Conservation (phyloP, 1,284 basidiomycete genomes). For the Caloboletus firmus region DNA sequence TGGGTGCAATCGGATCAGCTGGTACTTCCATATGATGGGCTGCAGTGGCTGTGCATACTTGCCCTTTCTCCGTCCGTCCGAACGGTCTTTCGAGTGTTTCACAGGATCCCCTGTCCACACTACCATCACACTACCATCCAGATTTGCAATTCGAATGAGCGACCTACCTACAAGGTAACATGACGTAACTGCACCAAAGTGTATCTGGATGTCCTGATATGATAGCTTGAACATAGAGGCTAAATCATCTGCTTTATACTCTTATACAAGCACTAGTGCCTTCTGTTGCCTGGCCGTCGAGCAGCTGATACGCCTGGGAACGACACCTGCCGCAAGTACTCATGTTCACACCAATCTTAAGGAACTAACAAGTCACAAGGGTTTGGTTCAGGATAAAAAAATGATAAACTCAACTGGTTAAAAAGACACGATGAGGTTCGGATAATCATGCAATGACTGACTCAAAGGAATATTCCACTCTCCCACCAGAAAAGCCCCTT, state of each 20-base stretch:
- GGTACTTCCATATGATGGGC: too few relatives aligned
- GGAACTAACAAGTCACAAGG: too few relatives aligned
- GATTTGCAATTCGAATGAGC: slow-evolving; percentile 32
- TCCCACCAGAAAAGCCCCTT: not conserved
- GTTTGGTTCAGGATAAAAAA: too few relatives aligned
- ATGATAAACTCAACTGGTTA: not conserved
- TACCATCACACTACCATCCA: too few relatives aligned
- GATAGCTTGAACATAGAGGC: slow-evolving; percentile 12
- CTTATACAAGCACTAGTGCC: slow-evolving; percentile 1
- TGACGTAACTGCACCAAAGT: slow-evolving; percentile 1
- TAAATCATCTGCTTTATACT: slow-evolving; percentile 19
- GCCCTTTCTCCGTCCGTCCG: too few relatives aligned
- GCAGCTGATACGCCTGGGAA: not conserved
- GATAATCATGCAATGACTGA: not conserved
- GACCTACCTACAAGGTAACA: slow-evolving; percentile 68
- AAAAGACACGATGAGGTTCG: not conserved
- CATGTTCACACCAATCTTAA: not conserved
- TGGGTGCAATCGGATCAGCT: too few relatives aligned
- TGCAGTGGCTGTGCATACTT: too few relatives aligned
- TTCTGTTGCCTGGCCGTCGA: not conserved
- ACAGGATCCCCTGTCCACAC: too few relatives aligned
- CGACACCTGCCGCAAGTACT: too few relatives aligned
- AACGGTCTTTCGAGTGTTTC: too few relatives aligned
- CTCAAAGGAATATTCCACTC: not conserved
- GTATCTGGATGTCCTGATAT: slow-evolving; percentile 2